Percentiles rank a stretch among this genome's conserved stretches.
Evolutionary conservation across 2,329 filamentous ascomycete species (phyloP).

Genomic region (Penicillium brasilianum): DNA sequence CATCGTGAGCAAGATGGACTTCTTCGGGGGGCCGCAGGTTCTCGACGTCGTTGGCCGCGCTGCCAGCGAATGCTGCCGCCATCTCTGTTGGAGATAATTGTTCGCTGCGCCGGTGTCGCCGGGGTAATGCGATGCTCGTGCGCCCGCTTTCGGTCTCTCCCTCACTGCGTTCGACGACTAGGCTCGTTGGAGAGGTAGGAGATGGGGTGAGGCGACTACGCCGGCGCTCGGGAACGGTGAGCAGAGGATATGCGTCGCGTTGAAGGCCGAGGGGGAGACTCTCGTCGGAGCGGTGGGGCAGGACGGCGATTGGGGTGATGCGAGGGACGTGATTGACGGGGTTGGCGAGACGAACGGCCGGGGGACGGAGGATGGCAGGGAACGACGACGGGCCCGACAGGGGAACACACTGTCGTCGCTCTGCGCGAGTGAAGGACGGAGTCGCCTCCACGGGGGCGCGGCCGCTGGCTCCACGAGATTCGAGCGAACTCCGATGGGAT

Average conservation of each 20-base stretch:
- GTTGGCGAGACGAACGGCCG: slow-evolving; percentile 63
- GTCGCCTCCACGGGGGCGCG: slow-evolving; percentile 27
- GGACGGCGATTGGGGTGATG: slow-evolving; percentile 53
- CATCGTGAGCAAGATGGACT: slow-evolving; percentile 36
- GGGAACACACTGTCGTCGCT: slow-evolving; percentile 33
- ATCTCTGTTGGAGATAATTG: slow-evolving; percentile 31
- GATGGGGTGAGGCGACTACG: slow-evolving; percentile 57
- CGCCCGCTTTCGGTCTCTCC: slow-evolving; percentile 54
- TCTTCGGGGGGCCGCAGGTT: slow-evolving; percentile 38
- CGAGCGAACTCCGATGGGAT: slow-evolving; percentile 7
- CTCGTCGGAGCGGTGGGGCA: slow-evolving; percentile 41
- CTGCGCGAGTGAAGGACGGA: slow-evolving; percentile 26
- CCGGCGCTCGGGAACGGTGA: slow-evolving; percentile 63
- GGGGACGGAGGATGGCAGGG: slow-evolving; percentile 39
- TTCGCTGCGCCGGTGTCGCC: slow-evolving; percentile 44
- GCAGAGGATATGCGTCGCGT: slow-evolving; percentile 60
- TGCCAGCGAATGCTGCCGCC: slow-evolving; percentile 34
- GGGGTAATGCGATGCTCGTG: slow-evolving; percentile 59
- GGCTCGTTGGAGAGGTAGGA: slow-evolving; percentile 52
- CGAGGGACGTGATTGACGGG: slow-evolving; percentile 66
- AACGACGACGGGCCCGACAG: slow-evolving; percentile 30
- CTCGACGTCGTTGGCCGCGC: slow-evolving; percentile 34
- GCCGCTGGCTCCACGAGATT: slow-evolving; percentile 10
- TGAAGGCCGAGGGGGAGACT: slow-evolving; percentile 41
- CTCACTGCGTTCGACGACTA: slow-evolving; percentile 55